phyloP scores from a whole-genome alignment of 306 rosid species.

The Rosa persica region DNA sequence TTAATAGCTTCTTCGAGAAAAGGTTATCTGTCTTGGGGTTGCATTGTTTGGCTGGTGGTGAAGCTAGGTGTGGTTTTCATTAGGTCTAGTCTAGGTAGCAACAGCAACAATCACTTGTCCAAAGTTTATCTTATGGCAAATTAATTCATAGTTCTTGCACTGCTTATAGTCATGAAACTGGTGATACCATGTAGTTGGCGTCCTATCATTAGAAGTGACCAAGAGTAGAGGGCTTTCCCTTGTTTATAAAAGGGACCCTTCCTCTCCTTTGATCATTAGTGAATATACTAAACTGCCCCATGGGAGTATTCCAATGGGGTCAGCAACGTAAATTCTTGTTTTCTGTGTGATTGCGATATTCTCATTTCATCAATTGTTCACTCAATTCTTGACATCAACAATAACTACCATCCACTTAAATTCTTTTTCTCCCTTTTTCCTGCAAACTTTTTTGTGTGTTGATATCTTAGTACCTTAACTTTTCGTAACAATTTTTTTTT shows the following conservation, averaged over 20 bases:
- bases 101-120: not conserved
- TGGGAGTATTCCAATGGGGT: not conserved
- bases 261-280: not conserved
- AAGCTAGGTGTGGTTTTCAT: not conserved
- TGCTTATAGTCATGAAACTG: not conserved
- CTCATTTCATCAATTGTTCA: not conserved
- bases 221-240: not conserved
- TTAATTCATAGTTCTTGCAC: not conserved
- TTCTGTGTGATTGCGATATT: not conserved
- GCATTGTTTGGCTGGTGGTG: not conserved
- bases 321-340: not conserved
- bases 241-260: not conserved
- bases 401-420: not conserved
- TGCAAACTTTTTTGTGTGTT: conserved; percentile 4
- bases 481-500: not conserved
- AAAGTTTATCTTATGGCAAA: not conserved
- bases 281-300: not conserved
- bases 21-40: not conserved
- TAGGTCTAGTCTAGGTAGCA: not conserved
- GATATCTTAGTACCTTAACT: not conserved
- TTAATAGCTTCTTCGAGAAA: not conserved
- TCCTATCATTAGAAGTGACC: not conserved
- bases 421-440: not conserved
- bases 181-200: not conserved
- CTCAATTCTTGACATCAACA: not conserved